A percentile compares a stretch with the other conserved stretches of the same genome.
These are phyloP conservation scores for Rhinocladiella mackenziei DNA, from an alignment of 2,329 filamentous ascomycete species.

Conservation along the genomic window DNA sequence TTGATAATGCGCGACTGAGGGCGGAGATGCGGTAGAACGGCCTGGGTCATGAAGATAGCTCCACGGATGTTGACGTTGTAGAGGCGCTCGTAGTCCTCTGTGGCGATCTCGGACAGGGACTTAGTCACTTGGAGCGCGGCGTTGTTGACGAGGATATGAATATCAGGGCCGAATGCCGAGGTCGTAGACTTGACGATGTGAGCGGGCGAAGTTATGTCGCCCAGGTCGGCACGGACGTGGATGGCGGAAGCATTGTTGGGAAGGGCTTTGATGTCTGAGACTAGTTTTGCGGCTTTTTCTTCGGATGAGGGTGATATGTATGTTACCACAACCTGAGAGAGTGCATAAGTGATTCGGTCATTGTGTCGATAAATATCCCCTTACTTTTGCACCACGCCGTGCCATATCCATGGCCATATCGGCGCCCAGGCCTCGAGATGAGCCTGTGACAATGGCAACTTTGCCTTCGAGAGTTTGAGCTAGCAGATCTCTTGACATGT, in stretches of 20 bases:
- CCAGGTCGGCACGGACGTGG: slow-evolving; percentile 41
- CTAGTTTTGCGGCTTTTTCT: slow-evolving; percentile 34
- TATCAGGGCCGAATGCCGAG: slow-evolving; percentile 24
- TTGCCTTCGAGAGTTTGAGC: slow-evolving; percentile 18
- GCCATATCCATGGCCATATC: slow-evolving; percentile 49
- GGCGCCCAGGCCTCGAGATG: slow-evolving; percentile 45
- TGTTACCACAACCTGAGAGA: slow-evolving; percentile 39
- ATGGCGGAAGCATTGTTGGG: slow-evolving; percentile 38
- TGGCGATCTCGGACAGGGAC: slow-evolving; percentile 41
- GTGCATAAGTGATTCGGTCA: not conserved
- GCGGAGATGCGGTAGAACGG: slow-evolving; percentile 50
- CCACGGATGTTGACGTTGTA: slow-evolving; percentile 57
- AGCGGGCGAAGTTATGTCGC: slow-evolving; percentile 15
- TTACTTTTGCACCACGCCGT: slow-evolving; percentile 36
- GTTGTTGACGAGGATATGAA: slow-evolving; percentile 38
- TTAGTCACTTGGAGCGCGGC: slow-evolving; percentile 39
- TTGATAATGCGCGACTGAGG: slow-evolving; percentile 54
- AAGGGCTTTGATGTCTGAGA: slow-evolving; percentile 35
- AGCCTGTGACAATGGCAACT: slow-evolving; percentile 47
- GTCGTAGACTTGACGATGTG: slow-evolving; percentile 24
- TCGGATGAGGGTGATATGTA: slow-evolving; percentile 42
- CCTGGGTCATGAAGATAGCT: slow-evolving; percentile 52
- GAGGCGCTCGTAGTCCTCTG: slow-evolving; percentile 51
- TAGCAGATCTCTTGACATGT: not conserved
- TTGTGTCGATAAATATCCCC: slow-evolving; percentile 35